These are phyloP conservation scores for Crucibulum laeve DNA, from an alignment of 768 basidiomycete species.

Conservation along the genomic window DNA sequence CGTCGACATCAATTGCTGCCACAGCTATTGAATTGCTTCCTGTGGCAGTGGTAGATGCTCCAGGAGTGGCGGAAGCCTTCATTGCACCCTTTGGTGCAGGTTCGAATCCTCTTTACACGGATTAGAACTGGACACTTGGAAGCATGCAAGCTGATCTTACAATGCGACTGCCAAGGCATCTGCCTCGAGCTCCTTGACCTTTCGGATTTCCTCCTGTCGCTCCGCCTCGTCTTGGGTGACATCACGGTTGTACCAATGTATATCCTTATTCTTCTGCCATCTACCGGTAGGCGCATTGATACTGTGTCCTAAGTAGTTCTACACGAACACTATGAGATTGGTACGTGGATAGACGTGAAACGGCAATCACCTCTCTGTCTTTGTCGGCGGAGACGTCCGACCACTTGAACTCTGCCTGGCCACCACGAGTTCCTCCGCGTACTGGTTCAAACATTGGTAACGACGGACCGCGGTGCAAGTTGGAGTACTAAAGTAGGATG, in stretches of 20 bases:
- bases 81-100: constrained; percentile 39
- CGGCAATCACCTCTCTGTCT: constrained; percentile 70
- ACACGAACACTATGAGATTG: constrained; percentile 7
- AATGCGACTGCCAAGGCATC: constrained; percentile 82
- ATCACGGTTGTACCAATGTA: constrained; percentile 93
- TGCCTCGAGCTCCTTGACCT: constrained; percentile 83
- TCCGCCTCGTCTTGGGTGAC: constrained; percentile 25
- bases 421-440: constrained; percentile 87
- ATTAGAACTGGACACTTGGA: background rate
- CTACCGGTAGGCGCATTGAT: constrained; percentile 93
- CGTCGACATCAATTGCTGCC: background rate
- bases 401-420: constrained; percentile 91
- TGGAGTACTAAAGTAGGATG: background rate
- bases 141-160: constrained; percentile 32
- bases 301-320: constrained; percentile 95
- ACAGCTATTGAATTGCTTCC: constrained; percentile 15
- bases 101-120: constrained; percentile 60
- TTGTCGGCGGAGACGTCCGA: constrained; percentile 88
- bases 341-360: constrained; percentile 6
- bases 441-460: constrained; percentile 85
- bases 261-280: constrained; percentile 97
- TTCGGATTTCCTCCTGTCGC: constrained; percentile 68
- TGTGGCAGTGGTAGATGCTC: constrained; percentile 1
- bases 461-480: constrained; percentile 1
- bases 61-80: constrained; percentile 6